phyloP scores from a whole-genome alignment of 2,329 filamentous ascomycete genomes.

The Exophiala lecanii-corni region DNA sequence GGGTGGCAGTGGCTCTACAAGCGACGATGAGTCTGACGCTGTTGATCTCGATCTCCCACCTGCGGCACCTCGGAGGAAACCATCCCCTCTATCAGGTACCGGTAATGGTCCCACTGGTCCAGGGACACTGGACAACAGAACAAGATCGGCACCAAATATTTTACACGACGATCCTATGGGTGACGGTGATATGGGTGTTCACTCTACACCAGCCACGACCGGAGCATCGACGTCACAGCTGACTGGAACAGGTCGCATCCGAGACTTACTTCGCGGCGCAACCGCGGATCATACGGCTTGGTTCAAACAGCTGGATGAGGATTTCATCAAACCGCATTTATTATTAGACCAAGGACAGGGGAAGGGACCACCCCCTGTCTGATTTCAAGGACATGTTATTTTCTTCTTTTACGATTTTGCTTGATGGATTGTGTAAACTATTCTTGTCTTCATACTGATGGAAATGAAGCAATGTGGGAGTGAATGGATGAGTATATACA shows the following conservation, averaged over 20 bases:
- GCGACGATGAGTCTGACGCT: slow-evolving; percentile 45
- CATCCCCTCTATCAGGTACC: slow-evolving; percentile 37
- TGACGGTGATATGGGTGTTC: slow-evolving; percentile 12
- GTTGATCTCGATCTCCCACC: slow-evolving; percentile 59
- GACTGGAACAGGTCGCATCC: slow-evolving; percentile 53
- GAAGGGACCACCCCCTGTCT: slow-evolving; percentile 19
- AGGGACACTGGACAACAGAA: slow-evolving; percentile 5
- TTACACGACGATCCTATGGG: slow-evolving; percentile 12
- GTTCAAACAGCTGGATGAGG: slow-evolving; percentile 90
- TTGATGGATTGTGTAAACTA: no score
- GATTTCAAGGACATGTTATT: background rate
- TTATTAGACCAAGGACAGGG: slow-evolving; percentile 63
- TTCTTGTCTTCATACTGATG: no score
- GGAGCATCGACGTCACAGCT: slow-evolving; percentile 25
- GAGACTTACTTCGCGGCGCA: slow-evolving; percentile 70
- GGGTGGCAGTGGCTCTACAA: slow-evolving; percentile 36
- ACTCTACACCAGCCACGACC: slow-evolving; percentile 4
- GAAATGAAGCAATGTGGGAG: no score
- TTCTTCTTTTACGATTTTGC: no score
- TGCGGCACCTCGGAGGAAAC: slow-evolving; percentile 40
- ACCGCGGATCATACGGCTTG: slow-evolving; percentile 83
- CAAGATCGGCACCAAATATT: slow-evolving; percentile 20
- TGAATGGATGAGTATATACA: no score
- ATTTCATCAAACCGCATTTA: slow-evolving; percentile 88
- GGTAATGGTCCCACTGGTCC: slow-evolving; percentile 5